Evolutionary conservation across 148 eudicot genomes (phyloP).

Genomic region (Drosera capensis): DNA sequence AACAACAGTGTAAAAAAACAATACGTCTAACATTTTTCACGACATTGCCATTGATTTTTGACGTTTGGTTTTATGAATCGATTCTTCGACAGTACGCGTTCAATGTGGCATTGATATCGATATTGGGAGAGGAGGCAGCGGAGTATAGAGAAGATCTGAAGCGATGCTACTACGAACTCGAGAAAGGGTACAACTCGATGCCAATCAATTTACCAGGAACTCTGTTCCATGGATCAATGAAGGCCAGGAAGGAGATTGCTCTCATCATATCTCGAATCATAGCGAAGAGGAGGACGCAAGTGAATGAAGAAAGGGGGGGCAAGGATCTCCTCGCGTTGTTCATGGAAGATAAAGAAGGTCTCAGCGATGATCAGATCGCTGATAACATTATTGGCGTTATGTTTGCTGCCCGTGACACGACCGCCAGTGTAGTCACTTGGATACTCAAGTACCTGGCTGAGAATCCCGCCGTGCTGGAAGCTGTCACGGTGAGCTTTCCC

Average conservation of each 20-base stretch:
- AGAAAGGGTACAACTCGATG: conserved; percentile 97
- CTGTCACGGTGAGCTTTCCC: conserved; percentile 48
- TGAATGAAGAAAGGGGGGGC: conserved; percentile 18
- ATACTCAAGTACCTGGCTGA: conserved; percentile 76
- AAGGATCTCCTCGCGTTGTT: conserved; percentile 62
- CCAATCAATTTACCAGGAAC: conserved; percentile 89
- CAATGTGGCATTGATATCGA: conserved; percentile 81
- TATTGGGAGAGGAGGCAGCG: conserved; percentile 66
- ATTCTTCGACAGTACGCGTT: conserved; percentile 92
- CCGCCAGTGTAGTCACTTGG: conserved; percentile 92
- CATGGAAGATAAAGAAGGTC: conserved; percentile 66
- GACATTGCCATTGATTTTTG: too few species aligned
- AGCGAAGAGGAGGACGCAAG: conserved; percentile 34
- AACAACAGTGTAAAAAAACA: background rate
- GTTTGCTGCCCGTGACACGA: conserved; percentile 90
- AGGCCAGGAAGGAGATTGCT: conserved; percentile 65
- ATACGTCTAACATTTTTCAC: background rate
- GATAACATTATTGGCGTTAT: conserved; percentile 90
- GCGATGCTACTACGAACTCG: conserved; percentile 67
- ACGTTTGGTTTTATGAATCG: conserved; percentile 1
- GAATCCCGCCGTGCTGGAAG: conserved; percentile 55
- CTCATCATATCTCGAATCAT: conserved; percentile 56
- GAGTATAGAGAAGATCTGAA: conserved; percentile 74
- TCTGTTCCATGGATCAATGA: conserved; percentile 86
- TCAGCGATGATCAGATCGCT: conserved; percentile 77